Base-by-base conservation (phyloP, 108 stramenopile species). In the Skeletonema menzelii region DNA sequence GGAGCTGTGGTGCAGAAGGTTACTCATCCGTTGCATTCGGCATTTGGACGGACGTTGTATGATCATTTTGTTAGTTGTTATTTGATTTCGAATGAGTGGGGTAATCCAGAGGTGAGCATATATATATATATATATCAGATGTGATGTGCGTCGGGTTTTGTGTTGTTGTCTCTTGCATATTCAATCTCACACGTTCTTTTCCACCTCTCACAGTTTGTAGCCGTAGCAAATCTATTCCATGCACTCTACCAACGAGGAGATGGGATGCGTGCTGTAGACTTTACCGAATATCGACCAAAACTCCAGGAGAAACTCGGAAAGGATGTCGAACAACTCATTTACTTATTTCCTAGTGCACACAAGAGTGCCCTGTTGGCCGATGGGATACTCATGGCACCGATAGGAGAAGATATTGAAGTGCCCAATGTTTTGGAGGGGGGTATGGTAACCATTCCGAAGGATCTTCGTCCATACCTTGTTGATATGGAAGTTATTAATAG, bases 21-120 rank as follows among this genome's bases (percentile, higher is more conserved):
- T 12, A 67, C 66, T 30, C 66, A 67, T 56, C 66, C 66, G 14
- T 30, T 67, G 14, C 66, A 67, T 56, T 67, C 66, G 10, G 66
- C 49, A 26, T 70, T 70, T 37, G 69, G 69, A 59, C 69, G 69
- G 13, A 70, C 69, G 0, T 35, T 70, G n/a, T 53, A 53, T 61
- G 69, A 70, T 61, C 69, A 70, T 60, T 70, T 70, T 31, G 28
- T 70, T 15, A 61, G 59, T n/a, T 70, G 69, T 27, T 70, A 70
- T 20, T n/a, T 70, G 17, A 28, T 70, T 24, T 24, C 69, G 22
- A 60, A 61, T 28, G 69, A 70, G 31, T 70, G 69, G 69, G 69
- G 59, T 31, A 70, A 70, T 31, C 27, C 46, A 26, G 35, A 70
- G 34, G 34, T 34, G 34, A 34, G 34, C 6, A 4, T 4, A 6